Conservation (phyloP, 2,329 filamentous ascomycete species). For the Aureobasidium sp. region DNA sequence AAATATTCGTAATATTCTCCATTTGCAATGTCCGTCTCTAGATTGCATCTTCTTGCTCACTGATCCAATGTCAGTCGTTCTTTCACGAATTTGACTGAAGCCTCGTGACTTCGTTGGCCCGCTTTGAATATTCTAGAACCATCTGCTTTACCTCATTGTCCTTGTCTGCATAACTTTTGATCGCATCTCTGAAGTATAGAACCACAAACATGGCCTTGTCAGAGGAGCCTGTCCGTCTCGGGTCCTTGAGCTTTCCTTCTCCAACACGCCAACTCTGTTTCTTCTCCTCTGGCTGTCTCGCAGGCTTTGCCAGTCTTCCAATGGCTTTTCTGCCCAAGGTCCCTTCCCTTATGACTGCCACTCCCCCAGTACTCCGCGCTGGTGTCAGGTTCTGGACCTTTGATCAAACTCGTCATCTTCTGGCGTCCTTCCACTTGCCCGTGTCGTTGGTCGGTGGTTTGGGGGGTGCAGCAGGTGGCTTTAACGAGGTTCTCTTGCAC, state of each 20-base stretch:
- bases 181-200: not conserved
- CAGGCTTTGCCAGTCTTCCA: constrained; percentile 14
- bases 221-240: not conserved
- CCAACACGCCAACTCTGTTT: constrained; percentile 12
- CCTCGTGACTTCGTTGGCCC: not conserved
- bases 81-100: not conserved
- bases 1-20: too few species aligned
- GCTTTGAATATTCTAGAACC: too few species aligned
- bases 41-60: too few species aligned
- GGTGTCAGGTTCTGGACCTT: constrained; percentile 15
- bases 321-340: constrained; percentile 5
- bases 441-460: constrained; percentile 10
- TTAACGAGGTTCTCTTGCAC: constrained; percentile 13
- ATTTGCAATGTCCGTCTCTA: too few species aligned
- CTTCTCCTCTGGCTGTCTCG: constrained; percentile 13
- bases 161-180: not conserved
- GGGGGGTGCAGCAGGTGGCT: constrained; percentile 15
- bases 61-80: not conserved
- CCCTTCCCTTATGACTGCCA: not conserved
- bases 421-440: not conserved
- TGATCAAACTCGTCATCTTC: constrained; percentile 8
- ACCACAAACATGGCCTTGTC: not conserved
- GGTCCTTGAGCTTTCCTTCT: constrained; percentile 2
- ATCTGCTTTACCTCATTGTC: not conserved
- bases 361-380: constrained; percentile 7